Percentiles rank a stretch among this genome's conserved stretches.
Evolutionary conservation across 164 flowering plant species (phyloP).

Genomic region (Santalum album): DNA sequence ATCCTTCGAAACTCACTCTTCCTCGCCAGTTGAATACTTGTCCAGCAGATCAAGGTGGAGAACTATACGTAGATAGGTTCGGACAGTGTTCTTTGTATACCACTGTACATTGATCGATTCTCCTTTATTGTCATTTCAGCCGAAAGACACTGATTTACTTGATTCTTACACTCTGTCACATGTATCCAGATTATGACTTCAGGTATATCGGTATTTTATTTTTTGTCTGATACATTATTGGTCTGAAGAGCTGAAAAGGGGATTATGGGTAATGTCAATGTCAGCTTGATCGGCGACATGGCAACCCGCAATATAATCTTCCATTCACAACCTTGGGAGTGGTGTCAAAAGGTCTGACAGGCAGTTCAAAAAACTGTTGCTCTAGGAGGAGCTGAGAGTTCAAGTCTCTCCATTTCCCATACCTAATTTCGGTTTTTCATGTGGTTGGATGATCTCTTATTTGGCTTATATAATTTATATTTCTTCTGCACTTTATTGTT

Average conservation of each 20-base stretch:
- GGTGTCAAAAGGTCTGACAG: constrained; percentile 99
- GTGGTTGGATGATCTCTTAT: constrained; percentile 5
- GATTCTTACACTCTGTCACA: constrained; percentile 79
- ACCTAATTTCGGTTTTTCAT: constrained; percentile 6
- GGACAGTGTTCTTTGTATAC: not conserved
- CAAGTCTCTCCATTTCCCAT: constrained; percentile 99
- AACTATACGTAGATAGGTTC: constrained; percentile 5
- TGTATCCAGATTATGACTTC: constrained; percentile 98
- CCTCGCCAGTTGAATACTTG: constrained; percentile 59
- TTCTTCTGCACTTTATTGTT: not conserved
- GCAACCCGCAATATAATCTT: constrained; percentile 79
- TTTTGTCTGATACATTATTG: not conserved
- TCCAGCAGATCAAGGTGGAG: constrained; percentile 70
- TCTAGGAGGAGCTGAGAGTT: constrained; percentile 98
- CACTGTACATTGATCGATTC: constrained; percentile 11
- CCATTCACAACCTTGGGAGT: constrained; percentile 52
- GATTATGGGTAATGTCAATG: constrained; percentile 96
- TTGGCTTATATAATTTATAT: not conserved
- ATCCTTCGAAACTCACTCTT: constrained; percentile 68
- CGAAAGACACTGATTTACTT: constrained; percentile 86
- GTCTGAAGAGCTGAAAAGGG: constrained; percentile 22
- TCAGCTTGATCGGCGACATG: constrained; percentile 92
- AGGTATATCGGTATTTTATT: constrained; percentile 55
- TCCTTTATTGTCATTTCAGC: constrained; percentile 41
- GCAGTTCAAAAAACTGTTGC: constrained; percentile 85